These are phyloP conservation scores for Picea abies DNA, from an alignment of 83 land plant genomes.

Conservation along the genomic window DNA sequence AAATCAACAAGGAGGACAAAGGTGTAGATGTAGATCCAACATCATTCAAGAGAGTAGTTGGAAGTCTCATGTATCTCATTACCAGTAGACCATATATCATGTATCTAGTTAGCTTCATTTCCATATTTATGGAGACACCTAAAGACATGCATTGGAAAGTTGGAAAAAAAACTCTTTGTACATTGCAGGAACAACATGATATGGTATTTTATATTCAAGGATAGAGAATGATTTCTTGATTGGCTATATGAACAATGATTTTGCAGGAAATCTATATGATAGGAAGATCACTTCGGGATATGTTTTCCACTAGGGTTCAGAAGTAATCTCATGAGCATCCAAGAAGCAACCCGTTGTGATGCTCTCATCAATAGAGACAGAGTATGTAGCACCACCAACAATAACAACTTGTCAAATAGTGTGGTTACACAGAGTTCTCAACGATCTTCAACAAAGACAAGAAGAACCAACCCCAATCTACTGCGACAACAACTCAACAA, in stretches of 20 bases:
- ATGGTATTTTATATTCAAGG: not conserved
- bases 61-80: constrained; percentile 13
- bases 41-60: constrained; percentile 13
- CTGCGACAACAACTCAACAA: not conserved
- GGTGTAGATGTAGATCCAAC: not conserved
- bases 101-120: constrained; percentile 4
- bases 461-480: not conserved
- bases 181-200: not conserved
- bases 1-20: not conserved
- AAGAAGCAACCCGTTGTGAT: not conserved
- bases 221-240: not conserved
- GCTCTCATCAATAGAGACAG: not conserved
- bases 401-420: not conserved
- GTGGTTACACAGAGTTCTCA: not conserved
- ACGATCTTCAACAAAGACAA: not conserved
- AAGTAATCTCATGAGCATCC: not conserved
- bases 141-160: not conserved
- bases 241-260: not conserved
- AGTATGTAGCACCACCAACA: not conserved
- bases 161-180: constrained; percentile 4
- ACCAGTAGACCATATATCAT: constrained; percentile 1
- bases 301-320: not conserved
- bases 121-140: constrained; percentile 9
- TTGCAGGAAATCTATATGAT: not conserved
- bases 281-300: not conserved